Evolutionary conservation across 495 filamentous ascomycete genomes (phyloP).

Genomic region (Pseudoneurospora amorphoporcata): DNA sequence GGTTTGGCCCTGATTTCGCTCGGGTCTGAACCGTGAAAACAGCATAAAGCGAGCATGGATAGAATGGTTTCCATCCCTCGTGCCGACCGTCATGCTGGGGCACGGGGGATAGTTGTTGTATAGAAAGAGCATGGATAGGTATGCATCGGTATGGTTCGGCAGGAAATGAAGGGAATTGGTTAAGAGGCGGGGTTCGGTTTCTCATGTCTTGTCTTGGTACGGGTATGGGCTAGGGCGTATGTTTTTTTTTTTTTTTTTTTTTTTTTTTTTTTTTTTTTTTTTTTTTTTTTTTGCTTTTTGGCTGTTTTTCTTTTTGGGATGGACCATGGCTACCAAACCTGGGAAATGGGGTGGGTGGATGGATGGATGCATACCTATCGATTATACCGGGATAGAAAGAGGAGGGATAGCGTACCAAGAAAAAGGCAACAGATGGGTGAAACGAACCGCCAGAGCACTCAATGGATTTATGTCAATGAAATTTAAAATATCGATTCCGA

Average conservation of each 20-base stretch:
- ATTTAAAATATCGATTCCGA: background rate
- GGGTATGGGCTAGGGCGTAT: background rate
- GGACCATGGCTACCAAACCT: background rate
- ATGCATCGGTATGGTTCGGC: background rate
- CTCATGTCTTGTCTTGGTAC: background rate
- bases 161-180: background rate
- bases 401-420: background rate
- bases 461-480: background rate
- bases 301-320: background rate
- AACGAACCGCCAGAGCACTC: background rate
- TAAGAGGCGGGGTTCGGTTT: background rate
- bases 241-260: too few relatives aligned
- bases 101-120: background rate
- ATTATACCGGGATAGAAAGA: background rate
- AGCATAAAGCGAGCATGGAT: background rate
- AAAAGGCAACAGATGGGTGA: background rate
- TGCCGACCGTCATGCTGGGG: background rate
- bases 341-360: background rate
- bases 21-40: background rate
- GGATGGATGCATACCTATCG: background rate
- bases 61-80: background rate
- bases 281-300: background rate
- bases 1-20: background rate
- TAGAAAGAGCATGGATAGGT: background rate
- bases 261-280: too few relatives aligned